Evolutionary conservation across 441 rosid genomes (phyloP).

Genomic region (Gossypium lobatum): DNA sequence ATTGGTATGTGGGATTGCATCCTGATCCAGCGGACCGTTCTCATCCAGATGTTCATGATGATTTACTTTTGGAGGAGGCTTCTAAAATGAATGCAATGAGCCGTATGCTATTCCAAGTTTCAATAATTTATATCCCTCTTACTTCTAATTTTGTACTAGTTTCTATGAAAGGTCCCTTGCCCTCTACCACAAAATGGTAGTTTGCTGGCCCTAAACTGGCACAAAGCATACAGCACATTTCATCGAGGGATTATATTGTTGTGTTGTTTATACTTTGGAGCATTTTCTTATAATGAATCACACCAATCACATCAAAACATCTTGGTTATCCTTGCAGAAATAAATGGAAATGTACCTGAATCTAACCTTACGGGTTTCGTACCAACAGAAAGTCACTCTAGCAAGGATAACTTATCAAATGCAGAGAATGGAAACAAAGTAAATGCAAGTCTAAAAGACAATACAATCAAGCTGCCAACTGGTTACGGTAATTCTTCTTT

Average conservation of each 20-base stretch:
- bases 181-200: neutral
- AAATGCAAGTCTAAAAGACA: slow-evolving; percentile 25
- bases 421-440: slow-evolving; percentile 31
- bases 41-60: slow-evolving; percentile 86
- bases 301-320: slow-evolving; percentile 15
- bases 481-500: slow-evolving; percentile 35
- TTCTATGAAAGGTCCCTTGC: neutral
- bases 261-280: slow-evolving; percentile 9
- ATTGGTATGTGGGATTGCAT: slow-evolving; percentile 86
- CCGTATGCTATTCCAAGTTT: slow-evolving; percentile 44
- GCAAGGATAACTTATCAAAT: slow-evolving; percentile 28
- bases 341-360: slow-evolving; percentile 37
- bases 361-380: slow-evolving; percentile 32
- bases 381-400: slow-evolving; percentile 28
- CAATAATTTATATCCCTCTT: neutral
- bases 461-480: slow-evolving; percentile 37
- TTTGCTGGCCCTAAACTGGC: neutral
- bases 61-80: slow-evolving; percentile 56
- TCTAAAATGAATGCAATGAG: slow-evolving; percentile 34
- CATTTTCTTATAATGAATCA: slow-evolving; percentile 12
- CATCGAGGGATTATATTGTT: neutral
- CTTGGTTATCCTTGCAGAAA: slow-evolving; percentile 44
- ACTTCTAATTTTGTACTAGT: slow-evolving; percentile 8
- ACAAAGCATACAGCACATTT: neutral
- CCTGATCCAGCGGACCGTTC: slow-evolving; percentile 92